Evolutionary conservation across 345 rosid species (phyloP).

Genomic region (Heritiera littoralis): DNA sequence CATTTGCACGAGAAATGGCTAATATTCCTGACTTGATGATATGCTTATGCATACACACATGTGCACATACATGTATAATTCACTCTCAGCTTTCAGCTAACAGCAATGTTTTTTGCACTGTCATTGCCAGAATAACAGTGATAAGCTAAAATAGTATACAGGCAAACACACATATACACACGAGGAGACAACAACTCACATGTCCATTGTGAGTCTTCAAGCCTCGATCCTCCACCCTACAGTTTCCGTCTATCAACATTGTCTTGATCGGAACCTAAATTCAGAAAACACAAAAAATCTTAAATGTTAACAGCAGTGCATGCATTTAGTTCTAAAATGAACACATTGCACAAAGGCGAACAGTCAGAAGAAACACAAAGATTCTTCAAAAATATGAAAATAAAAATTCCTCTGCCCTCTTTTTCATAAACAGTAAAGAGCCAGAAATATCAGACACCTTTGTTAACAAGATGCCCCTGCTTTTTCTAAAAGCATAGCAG

Average conservation of each 20-base stretch:
- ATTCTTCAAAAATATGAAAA: constrained; percentile 6
- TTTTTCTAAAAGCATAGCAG: constrained; percentile 17
- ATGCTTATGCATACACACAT: not conserved
- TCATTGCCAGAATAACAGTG: not conserved
- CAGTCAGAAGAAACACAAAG: not conserved
- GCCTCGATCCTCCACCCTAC: constrained; percentile 99
- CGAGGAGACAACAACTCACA: constrained; percentile 49
- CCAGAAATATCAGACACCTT: not conserved
- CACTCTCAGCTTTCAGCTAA: not conserved
- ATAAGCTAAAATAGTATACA: not conserved
- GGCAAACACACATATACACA: not conserved
- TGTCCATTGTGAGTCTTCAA: constrained; percentile 97
- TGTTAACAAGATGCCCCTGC: constrained; percentile 23
- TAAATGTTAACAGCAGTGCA: not conserved
- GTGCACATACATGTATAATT: not conserved
- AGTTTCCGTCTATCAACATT: constrained; percentile 87
- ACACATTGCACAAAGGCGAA: not conserved
- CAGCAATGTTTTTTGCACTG: not conserved
- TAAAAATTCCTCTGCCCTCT: not conserved
- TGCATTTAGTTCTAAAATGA: not conserved
- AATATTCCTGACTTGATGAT: not conserved
- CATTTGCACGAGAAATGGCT: not conserved
- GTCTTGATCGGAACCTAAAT: constrained; percentile 94
- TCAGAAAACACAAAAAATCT: constrained; percentile 20
- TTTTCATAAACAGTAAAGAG: not conserved